Base-by-base conservation (phyloP, 805 yeast genomes). In the Suhomyces tanzawaensis region DNA sequence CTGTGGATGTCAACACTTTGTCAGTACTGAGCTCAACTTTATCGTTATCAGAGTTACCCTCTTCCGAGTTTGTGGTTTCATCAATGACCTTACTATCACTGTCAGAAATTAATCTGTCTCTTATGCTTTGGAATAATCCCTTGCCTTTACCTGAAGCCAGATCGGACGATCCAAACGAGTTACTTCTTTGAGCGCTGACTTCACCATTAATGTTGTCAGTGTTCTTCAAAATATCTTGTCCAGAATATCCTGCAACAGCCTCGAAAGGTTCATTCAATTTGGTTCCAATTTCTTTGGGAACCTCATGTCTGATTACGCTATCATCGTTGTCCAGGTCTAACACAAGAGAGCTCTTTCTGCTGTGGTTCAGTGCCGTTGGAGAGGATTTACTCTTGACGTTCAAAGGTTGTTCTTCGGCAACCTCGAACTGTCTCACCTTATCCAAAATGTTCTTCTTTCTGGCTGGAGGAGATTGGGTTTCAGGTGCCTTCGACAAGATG, bases 371-470 rank as follows among this genome's bases (percentile, higher is more conserved):
- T 17, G 19, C 21, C 29, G 34, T 19, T 13, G 32, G 27, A 23
- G 41, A 32, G 11, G 23, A 13, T 24, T 15, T 17, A 16, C n/a
- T 21, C 14, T 11, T 30, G 13, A 13, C 14, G 15, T 17, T 24
- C 23, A n/a, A 24, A 13, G 29, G 13, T 13, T 23, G 27, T 7
- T 39, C 48, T 4, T 38, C 38, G 8, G 64, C 55, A 27, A 49
- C 53, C 42, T 66, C 71, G 42, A 64, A 66, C 36, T 63, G 64
- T 43, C 55, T 62, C 15, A 66, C 64, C 45, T 58, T 61, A 39
- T 66, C 70, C 37, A 63, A 49, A 12, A 66, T 62, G 37, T 48
- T 52, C 13, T 42, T 41, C 25, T 34, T 48, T 22, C 38, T 44
- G 12, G 48, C 36, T 37, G 52, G 61, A 37, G 54, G 50, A 41